A percentile compares a stretch with the other conserved stretches of the same genome.
These are phyloP conservation scores for Triticum dicoccoides DNA, from an alignment of 176 grass and related monocot genomes.

Conservation along the genomic window DNA sequence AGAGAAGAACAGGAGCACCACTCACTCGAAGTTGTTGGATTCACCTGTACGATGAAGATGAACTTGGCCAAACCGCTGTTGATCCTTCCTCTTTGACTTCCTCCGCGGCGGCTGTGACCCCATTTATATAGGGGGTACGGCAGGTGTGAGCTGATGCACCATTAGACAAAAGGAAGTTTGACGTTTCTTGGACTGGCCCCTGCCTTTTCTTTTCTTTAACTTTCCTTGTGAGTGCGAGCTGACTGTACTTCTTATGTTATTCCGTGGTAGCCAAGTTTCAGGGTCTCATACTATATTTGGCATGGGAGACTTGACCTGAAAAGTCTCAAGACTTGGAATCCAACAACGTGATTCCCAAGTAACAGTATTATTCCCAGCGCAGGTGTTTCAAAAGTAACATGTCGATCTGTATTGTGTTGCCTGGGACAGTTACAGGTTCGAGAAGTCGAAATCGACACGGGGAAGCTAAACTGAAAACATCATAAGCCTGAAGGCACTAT, in stretches of 20 bases:
- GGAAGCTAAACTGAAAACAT: not conserved
- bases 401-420: not conserved
- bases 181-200: not conserved
- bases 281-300: conserved; percentile 7
- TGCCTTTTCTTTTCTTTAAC: not conserved
- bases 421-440: not conserved
- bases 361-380: not conserved
- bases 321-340: not conserved
- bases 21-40: not conserved
- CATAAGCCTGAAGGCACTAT: not conserved
- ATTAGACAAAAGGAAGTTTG: not conserved
- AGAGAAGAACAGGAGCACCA: not conserved
- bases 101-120: not conserved
- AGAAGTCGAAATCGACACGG: not conserved
- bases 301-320: not conserved
- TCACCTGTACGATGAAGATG: not conserved
- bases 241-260: not conserved
- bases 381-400: not conserved
- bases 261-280: conserved; percentile 18
- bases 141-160: not conserved
- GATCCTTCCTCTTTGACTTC: not conserved
- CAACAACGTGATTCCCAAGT: not conserved
- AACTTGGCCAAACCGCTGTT: not conserved
- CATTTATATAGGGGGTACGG: not conserved
- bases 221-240: not conserved